Percentiles rank a stretch among this genome's conserved stretches.
Evolutionary conservation across 116 monocot species (phyloP).

Genomic region (Iris pallida): DNA sequence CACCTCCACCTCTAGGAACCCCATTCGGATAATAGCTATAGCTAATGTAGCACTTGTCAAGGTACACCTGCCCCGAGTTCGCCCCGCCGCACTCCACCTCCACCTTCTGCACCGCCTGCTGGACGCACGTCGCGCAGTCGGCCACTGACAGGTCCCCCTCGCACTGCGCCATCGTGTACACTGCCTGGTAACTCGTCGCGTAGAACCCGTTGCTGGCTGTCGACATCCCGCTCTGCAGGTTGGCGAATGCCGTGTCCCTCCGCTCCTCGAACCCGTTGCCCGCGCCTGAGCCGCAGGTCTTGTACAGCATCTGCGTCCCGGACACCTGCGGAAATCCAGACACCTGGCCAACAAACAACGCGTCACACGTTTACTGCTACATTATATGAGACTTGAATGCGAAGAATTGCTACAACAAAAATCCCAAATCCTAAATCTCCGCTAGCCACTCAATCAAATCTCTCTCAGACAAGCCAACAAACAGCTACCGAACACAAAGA

Average conservation of each 20-base stretch:
- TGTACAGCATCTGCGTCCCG: slow-evolving; percentile 89
- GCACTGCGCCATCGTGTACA: slow-evolving; percentile 94
- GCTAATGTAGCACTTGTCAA: slow-evolving; percentile 89
- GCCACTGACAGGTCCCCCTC: slow-evolving; percentile 73
- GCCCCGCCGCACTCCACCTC: slow-evolving; percentile 93
- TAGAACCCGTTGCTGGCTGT: slow-evolving; percentile 53
- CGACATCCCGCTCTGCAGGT: slow-evolving; percentile 51
- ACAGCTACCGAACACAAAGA: no score
- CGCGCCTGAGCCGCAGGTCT: slow-evolving; percentile 58
- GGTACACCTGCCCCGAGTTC: slow-evolving; percentile 74
- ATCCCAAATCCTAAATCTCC: no score
- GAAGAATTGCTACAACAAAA: no score
- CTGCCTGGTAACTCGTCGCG: slow-evolving; percentile 64
- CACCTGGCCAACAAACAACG: slow-evolving; percentile 11
- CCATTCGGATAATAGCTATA: slow-evolving; percentile 69
- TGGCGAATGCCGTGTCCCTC: slow-evolving; percentile 73
- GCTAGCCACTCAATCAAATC: no score
- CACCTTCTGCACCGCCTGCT: slow-evolving; percentile 82
- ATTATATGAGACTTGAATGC: no score
- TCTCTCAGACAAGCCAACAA: no score
- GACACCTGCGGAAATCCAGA: slow-evolving; percentile 82
- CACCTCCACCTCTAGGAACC: slow-evolving; percentile 39
- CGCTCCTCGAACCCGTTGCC: slow-evolving; percentile 68
- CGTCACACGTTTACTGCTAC: no score
- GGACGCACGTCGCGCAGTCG: slow-evolving; percentile 76